Evolutionary conservation across 371 early-diverging fungal species (phyloP), one percentile per base, ranked within the genome.

Genomic region (Mycotypha africana): DNA sequence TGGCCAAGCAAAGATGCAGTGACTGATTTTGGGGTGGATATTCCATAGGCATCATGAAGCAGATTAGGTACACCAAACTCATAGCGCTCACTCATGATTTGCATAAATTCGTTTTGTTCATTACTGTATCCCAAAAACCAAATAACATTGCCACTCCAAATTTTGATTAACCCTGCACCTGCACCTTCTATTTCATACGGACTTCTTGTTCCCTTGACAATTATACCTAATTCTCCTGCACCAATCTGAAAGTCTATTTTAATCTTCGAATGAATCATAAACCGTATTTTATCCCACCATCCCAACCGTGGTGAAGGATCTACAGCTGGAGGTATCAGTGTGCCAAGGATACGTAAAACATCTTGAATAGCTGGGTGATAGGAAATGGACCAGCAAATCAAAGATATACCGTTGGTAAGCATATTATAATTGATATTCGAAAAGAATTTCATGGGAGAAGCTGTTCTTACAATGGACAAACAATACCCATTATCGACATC

Each of bases 211-310:
- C 68, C 67, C 23, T 66, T 62, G 6, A 66, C 26, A 5, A 51
- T 42, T 25, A 72, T 42, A 14, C 49, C 62, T 11, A 85, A 32
- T n/a, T 66, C 69, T 3, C 83, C 78, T 28, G 62, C 75, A n/a
- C n/a, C n/a, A n/a, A n/a, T n/a, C 0, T 63, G 54, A 22, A 82
- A 63, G 19, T 56, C 33, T 9, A 81, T 42, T 11, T 43, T 51
- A 23, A 69, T 58, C 15, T 51, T 51, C 6, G 82, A 64, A 45
- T 86, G 85, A 19, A 82, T 41, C 38, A 79, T 68, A 2, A 85
- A 45, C 1, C 87, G 58, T 10, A 84, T 39, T 46, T 85, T 85
- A 52, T 86, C 87, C 87, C 87, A 86, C 67, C 80, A 84, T 0
- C 84, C 82, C 14, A 81, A 42, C 3, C 68, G 71, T 4, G 73